Conservation (phyloP, 73 alveolate genomes). For the Effrenium voratum region DNA sequence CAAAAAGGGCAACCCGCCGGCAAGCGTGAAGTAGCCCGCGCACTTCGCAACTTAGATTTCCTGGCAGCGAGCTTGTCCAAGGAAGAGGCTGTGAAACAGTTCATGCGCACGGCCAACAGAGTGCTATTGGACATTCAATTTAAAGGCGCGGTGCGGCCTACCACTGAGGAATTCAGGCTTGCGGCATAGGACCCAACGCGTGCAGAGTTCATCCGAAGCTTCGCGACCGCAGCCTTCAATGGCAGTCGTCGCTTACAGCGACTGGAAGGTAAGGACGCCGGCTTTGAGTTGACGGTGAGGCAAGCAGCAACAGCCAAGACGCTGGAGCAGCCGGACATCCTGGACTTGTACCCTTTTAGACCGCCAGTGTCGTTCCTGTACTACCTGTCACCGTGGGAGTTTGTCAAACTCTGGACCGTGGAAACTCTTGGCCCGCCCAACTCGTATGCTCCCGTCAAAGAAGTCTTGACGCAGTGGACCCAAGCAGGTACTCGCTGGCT, state of each 20-base stretch:
- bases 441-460: neutral
- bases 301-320: neutral
- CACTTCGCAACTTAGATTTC: neutral
- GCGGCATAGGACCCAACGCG: neutral
- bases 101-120: neutral
- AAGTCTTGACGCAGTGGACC: neutral
- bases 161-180: neutral
- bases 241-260: neutral
- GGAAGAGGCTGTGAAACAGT: neutral
- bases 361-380: neutral
- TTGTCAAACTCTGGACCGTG: neutral
- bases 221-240: neutral
- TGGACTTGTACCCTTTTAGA: neutral
- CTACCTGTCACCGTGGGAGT: conserved; percentile 37
- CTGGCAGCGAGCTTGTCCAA: neutral
- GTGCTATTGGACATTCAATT: neutral
- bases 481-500: neutral
- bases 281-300: no score
- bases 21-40: neutral
- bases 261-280: neutral
- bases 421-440: neutral
- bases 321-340: neutral
- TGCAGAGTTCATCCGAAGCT: neutral
- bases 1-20: conserved; percentile 16
- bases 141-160: neutral